Evolutionary conservation across 306 rosid genomes (phyloP).

Genomic region (Medicago ruthenica): DNA sequence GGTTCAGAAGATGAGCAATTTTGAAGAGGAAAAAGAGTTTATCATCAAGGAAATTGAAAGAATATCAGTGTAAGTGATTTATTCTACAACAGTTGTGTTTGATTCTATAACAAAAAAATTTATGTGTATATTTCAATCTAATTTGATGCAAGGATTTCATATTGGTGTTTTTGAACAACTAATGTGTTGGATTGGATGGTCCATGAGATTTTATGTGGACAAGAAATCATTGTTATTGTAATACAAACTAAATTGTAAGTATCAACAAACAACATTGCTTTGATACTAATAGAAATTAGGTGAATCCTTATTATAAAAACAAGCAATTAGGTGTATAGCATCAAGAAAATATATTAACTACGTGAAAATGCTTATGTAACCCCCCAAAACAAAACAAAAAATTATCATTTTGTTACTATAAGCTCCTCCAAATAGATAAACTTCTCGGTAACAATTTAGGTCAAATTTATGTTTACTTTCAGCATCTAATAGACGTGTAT

Average conservation of each 20-base stretch:
- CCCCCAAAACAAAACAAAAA: not conserved
- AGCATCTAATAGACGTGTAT: not conserved
- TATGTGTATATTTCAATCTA: constrained; percentile 32
- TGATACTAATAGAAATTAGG: not conserved
- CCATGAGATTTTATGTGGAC: constrained; percentile 27
- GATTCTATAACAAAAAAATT: constrained; percentile 40
- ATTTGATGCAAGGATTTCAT: constrained; percentile 37
- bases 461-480: not conserved
- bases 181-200: constrained; percentile 33
- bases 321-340: not conserved
- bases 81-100: constrained; percentile 30
- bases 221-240: constrained; percentile 32
- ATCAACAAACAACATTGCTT: constrained; percentile 27
- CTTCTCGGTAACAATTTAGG: too few species aligned
- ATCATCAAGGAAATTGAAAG: constrained; percentile 79
- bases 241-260: constrained; percentile 15
- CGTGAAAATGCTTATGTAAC: not conserved
- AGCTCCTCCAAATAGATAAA: too few species aligned
- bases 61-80: constrained; percentile 48
- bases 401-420: too few species aligned
- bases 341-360: not conserved
- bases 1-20: constrained; percentile 98
- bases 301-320: not conserved
- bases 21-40: constrained; percentile 91
- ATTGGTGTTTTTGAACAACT: constrained; percentile 38